phyloP scores from a whole-genome alignment of 2,329 filamentous ascomycete genomes.

The Balansia obtecta region DNA sequence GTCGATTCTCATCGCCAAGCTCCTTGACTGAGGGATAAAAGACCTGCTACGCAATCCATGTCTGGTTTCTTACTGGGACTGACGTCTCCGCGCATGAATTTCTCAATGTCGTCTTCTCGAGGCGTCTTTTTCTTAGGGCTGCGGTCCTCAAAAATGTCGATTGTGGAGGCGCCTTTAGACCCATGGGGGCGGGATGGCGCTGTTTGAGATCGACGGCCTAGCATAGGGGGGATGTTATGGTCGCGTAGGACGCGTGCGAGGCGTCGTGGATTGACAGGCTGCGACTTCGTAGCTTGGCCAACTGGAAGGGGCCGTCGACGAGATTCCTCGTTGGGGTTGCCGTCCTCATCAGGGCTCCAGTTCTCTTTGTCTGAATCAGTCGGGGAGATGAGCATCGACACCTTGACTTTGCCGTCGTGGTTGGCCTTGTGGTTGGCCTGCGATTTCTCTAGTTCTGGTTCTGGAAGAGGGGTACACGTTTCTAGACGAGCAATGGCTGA shows the following conservation, averaged over 20 bases:
- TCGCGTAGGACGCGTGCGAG: constrained; percentile 29
- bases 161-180: constrained; percentile 17
- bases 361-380: constrained; percentile 92
- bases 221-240: constrained; percentile 20
- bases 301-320: constrained; percentile 25
- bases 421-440: constrained; percentile 13
- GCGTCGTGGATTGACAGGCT: constrained; percentile 25
- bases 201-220: constrained; percentile 28
- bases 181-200: constrained; percentile 24
- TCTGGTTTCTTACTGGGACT: constrained; percentile 66
- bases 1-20: constrained; percentile 55
- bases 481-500: constrained; percentile 54
- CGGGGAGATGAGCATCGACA: constrained; percentile 25
- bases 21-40: constrained; percentile 83
- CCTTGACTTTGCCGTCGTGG: constrained; percentile 25
- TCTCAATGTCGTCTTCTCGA: constrained; percentile 49
- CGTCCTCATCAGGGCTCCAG: constrained; percentile 49
- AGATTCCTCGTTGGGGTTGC: constrained; percentile 7
- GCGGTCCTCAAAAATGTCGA: constrained; percentile 43
- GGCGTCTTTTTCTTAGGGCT: constrained; percentile 8
- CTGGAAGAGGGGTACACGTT: constrained; percentile 12
- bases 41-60: constrained; percentile 78
- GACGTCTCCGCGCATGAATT: constrained; percentile 57
- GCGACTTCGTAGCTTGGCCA: constrained; percentile 12
- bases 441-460: constrained; percentile 15